Evolutionary conservation across 2,329 filamentous ascomycete species (phyloP), one percentile per base, ranked within the genome.

Genomic region (Decorospora gaudefroyi): DNA sequence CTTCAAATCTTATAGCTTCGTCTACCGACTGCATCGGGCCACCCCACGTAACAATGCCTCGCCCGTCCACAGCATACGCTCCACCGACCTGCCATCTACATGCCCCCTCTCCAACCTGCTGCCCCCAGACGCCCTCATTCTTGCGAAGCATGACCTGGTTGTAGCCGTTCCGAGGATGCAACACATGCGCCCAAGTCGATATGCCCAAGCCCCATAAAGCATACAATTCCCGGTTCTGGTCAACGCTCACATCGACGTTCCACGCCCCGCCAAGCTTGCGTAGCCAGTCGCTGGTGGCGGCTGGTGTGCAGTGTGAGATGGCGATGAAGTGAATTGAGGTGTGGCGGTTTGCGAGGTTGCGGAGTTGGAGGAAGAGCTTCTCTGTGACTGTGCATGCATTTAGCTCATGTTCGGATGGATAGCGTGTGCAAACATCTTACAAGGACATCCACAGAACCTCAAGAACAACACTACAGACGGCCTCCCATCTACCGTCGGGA

Each of bases 191-290:
- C 56, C 60, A 69, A 12, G 61, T 66, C 1, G 65, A 65, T 12
- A 69, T 63, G n/a, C 81, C 80, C 4, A 84, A 71, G 2, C 81
- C 81, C 80, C 80, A 84, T 8, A 78, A 74, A 2, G 81, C 79
- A 56, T 84, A 84, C 23, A 82, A 57, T 49, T 77, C 73, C 46
- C 80, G 76, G 46, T 78, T 75, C 55, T 81, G 75, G 66, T 84
- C 81, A 42, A 82, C 67, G 42, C 84, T 64, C 2, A 84, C 64
- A 49, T 78, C 73, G 19, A 83, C 73, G 61, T 74, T 76, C 77
- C 80, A 81, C 10, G 78, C 71, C 46, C 81, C 80, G 61, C 81
- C 81, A 9, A 84, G 64, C 12, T 81, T 71, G 51, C 79, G 77
- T 31, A 82, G 57, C 81, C 81, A 84, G 51, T 78, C 78, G 25